Evolutionary conservation across 192 early-diverging fungal genomes (phyloP).

Genomic region (Jimgerdemannia flammicorona): DNA sequence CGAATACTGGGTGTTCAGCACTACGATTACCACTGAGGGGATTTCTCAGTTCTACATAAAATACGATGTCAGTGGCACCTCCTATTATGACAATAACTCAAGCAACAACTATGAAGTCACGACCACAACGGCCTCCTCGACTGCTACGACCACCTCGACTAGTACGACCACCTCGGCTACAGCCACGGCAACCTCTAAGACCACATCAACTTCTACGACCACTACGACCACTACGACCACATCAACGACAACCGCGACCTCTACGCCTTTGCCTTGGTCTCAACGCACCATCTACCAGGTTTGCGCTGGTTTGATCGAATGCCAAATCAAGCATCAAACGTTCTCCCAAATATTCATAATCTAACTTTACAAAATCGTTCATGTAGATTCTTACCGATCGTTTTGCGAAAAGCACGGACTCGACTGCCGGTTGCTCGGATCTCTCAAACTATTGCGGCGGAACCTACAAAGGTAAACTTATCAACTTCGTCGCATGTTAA

Average conservation of each 20-base stretch:
- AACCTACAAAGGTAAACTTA: constrained; percentile 34
- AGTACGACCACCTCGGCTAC: background rate
- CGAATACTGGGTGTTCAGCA: constrained; percentile 21
- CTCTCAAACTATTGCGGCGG: constrained; percentile 42
- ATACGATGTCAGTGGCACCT: constrained; percentile 25
- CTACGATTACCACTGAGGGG: constrained; percentile 9
- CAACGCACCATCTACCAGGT: background rate
- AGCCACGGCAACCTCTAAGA: background rate
- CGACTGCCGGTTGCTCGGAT: constrained; percentile 2
- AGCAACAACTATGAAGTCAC: constrained; percentile 9
- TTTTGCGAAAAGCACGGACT: constrained; percentile 29
- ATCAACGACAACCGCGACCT: constrained; percentile 1
- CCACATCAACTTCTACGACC: background rate
- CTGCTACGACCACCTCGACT: background rate
- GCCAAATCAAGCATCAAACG: no score
- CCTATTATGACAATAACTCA: constrained; percentile 33
- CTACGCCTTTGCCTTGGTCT: background rate
- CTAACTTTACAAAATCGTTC: background rate
- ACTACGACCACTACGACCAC: constrained; percentile 1
- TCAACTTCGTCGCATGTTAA: background rate
- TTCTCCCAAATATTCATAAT: no score
- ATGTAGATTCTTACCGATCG: constrained; percentile 37
- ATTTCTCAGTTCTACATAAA: constrained; percentile 31
- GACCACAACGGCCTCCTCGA: background rate
- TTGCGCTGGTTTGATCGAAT: no score